A percentile compares a stretch with the other conserved stretches of the same genome.
These are phyloP conservation scores for Tephrocybe sp. DNA, from an alignment of 768 basidiomycete genomes.

Conservation along the genomic window DNA sequence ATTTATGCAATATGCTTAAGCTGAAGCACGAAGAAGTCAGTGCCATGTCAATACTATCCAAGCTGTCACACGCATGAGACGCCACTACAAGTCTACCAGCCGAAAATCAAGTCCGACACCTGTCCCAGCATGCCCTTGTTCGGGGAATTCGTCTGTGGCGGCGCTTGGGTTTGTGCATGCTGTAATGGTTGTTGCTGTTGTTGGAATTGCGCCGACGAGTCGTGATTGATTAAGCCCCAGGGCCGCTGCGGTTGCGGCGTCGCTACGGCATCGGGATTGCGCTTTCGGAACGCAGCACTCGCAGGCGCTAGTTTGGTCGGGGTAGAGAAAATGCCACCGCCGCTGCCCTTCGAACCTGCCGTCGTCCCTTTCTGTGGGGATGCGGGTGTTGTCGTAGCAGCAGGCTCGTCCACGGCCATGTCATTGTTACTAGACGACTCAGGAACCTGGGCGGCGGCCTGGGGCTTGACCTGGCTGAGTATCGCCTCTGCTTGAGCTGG, in stretches of 20 bases:
- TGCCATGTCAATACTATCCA: background rate
- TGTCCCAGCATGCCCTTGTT: slow-evolving; percentile 68
- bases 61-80: background rate
- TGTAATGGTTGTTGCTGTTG: slow-evolving; percentile 13
- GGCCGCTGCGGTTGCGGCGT: slow-evolving; percentile 27
- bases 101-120: slow-evolving; percentile 79
- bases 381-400: slow-evolving; percentile 1
- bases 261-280: slow-evolving; percentile 18
- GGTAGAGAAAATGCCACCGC: slow-evolving; percentile 64
- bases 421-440: slow-evolving; percentile 28
- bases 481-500: slow-evolving; percentile 54
- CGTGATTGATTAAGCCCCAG: slow-evolving; percentile 19
- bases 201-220: slow-evolving; percentile 7
- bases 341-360: slow-evolving; percentile 23
- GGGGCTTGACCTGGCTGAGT: slow-evolving; percentile 39
- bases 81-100: slow-evolving; percentile 52
- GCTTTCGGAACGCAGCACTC: slow-evolving; percentile 66
- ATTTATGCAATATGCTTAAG: too few species aligned
- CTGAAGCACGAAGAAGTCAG: too few species aligned
- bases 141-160: slow-evolving; percentile 28
- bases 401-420: slow-evolving; percentile 49
- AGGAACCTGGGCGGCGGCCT: slow-evolving; percentile 15
- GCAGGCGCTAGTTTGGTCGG: slow-evolving; percentile 75
- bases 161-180: slow-evolving; percentile 4
- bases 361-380: slow-evolving; percentile 15